phyloP scores from a whole-genome alignment of 2,329 filamentous ascomycete species.

The Dissoconium aciculare region DNA sequence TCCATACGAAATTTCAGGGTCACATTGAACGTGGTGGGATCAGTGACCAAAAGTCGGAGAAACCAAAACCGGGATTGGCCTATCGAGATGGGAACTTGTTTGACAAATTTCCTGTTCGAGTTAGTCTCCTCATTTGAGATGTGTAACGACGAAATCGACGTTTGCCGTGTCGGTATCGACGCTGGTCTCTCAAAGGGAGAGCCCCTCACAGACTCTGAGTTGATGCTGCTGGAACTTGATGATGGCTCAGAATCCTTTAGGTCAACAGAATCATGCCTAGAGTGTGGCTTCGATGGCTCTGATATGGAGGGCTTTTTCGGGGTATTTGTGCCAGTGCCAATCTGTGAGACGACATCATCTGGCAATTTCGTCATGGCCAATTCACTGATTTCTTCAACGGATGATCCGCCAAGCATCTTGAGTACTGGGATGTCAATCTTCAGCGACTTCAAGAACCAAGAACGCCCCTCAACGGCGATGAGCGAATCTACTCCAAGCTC shows the following conservation, averaged over 20 bases:
- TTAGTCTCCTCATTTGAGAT: neutral
- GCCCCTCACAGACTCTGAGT: no score
- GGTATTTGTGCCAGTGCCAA: neutral
- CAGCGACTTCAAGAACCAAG: slow-evolving; percentile 35
- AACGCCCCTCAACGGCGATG: slow-evolving; percentile 27
- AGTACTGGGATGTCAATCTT: slow-evolving; percentile 5
- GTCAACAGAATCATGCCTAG: no score
- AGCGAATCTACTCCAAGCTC: slow-evolving; percentile 27
- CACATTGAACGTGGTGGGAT: slow-evolving; percentile 2
- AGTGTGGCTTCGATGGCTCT: slow-evolving; percentile 1
- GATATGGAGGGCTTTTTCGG: neutral
- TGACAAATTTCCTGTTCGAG: no score
- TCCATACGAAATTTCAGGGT: neutral
- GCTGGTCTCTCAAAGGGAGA: no score
- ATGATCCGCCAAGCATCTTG: slow-evolving; percentile 5
- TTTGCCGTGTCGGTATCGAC: no score
- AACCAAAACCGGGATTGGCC: slow-evolving; percentile 2
- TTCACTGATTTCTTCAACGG: slow-evolving; percentile 3
- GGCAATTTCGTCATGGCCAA: slow-evolving; percentile 1
- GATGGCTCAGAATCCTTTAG: no score
- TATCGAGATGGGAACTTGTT: neutral
- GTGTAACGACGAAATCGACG: neutral
- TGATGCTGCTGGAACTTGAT: neutral
- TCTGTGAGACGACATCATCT: neutral
- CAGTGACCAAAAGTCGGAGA: neutral